Evolutionary conservation across 2,329 filamentous ascomycete genomes (phyloP), one percentile per base, ranked within the genome.

Genomic region (Penicillium capsulatum): DNA sequence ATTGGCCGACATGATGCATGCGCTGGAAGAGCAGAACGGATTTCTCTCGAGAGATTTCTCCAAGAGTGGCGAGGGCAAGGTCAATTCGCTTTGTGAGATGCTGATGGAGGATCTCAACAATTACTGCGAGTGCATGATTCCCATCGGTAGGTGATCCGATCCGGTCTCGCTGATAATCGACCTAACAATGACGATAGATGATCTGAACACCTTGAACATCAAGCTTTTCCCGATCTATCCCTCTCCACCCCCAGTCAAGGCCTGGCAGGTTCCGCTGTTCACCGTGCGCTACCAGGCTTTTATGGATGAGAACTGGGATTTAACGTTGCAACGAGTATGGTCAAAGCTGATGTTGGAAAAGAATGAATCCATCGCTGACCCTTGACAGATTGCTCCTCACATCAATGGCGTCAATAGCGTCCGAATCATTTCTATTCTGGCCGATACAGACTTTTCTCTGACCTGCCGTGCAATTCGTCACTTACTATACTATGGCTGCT

Each of bases 51-150:
- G 59, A 36, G 69, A 72, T 34, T 63, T 63, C 10, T 65, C 69
- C 22, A 65, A 66, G 24, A 65, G 70, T 9, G 64, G 67, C 10
- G 68, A 73, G 52, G 59, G 75, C 40, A 68, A 74, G 61, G 75
- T 75, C 35, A 83, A 70, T 69, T 86, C 64, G 71, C 78, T 83
- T 3, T 94, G 95, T 58, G 86, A 91, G 70, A 87, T 85, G 51
- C 68, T 98, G 51, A 75, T 97, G 53, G 89, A 96, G 67, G 90
- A 98, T 61, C 62, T 98, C 53, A 96, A 97, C 60, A 94, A 94
- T 56, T 98, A 96, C 59, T 90, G 87, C 59, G 92, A 98, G 70
- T 95, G 90, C 74, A 95, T 95, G 90, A 95, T 96, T 57, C 90
- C 90, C 0, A 91, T 96, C 48, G 86, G 86, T 90, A 69, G 48